These are phyloP conservation scores for Alternaria sp. DNA, from an alignment of 2,329 filamentous ascomycete genomes.

Conservation along the genomic window DNA sequence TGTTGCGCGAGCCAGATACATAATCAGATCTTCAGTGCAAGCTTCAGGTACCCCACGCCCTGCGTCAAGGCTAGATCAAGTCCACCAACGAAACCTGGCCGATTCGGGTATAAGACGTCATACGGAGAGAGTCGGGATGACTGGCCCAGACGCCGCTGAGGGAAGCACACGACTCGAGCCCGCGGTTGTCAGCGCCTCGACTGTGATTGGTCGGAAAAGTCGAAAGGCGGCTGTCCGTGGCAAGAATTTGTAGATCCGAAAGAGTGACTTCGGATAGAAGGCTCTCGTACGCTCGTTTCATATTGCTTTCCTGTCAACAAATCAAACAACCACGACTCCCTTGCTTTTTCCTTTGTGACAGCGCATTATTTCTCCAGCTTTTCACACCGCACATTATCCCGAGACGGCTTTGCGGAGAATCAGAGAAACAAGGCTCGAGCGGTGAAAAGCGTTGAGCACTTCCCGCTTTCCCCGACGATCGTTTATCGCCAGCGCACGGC, in stretches of 20 bases:
- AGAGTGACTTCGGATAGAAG: not conserved
- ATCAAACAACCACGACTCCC: not conserved
- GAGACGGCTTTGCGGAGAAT: constrained; percentile 1
- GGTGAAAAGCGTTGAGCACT: constrained; percentile 23
- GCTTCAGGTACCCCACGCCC: constrained; percentile 19
- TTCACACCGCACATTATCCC: constrained; percentile 10
- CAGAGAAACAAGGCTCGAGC: constrained; percentile 14
- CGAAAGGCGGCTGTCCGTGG: constrained; percentile 9
- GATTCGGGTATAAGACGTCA: constrained; percentile 23
- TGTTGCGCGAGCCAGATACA: constrained; percentile 1
- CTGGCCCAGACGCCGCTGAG: constrained; percentile 12
- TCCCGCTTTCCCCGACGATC: constrained; percentile 25
- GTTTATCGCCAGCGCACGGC: constrained; percentile 25
- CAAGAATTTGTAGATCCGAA: constrained; percentile 15
- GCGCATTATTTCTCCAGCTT: constrained; percentile 8
- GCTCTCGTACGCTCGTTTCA: constrained; percentile 6
- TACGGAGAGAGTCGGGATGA: constrained; percentile 29
- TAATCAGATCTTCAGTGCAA: not conserved
- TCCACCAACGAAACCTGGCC: constrained; percentile 12
- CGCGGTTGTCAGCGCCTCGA: constrained; percentile 4
- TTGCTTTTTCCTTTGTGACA: constrained; percentile 7
- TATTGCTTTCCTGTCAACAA: constrained; percentile 5
- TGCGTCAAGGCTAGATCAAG: constrained; percentile 8
- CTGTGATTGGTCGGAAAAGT: constrained; percentile 19
- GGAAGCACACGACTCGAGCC: constrained; percentile 20